Conservation (phyloP, 2,329 filamentous ascomycete genomes). For the Trichophyton mentagrophytes region DNA sequence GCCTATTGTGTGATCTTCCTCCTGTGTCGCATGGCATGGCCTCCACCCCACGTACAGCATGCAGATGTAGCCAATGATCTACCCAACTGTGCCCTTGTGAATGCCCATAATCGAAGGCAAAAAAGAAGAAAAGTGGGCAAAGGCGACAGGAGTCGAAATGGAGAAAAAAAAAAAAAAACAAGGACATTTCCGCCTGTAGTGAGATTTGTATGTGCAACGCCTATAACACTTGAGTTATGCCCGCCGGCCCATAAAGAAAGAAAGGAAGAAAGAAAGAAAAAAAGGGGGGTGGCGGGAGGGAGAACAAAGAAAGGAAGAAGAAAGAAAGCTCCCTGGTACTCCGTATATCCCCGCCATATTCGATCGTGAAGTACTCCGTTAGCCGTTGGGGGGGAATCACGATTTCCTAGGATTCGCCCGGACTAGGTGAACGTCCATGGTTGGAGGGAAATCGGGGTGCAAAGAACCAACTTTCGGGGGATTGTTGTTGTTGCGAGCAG, state of each 20-base stretch:
- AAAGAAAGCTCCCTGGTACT: not conserved
- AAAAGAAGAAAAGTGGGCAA: not conserved
- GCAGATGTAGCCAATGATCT: not conserved
- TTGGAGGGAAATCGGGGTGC: constrained; percentile 34
- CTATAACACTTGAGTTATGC: not conserved
- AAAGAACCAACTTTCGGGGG: constrained; percentile 24
- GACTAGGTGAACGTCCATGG: constrained; percentile 33
- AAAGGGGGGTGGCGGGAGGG: not conserved
- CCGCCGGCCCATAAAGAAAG: not conserved
- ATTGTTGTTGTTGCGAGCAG: not conserved
- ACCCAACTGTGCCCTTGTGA: not conserved
- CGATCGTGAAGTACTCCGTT: not conserved
- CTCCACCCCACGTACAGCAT: not conserved
- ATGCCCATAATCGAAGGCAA: not conserved
- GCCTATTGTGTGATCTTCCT: not conserved
- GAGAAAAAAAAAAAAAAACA: not conserved
- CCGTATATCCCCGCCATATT: not conserved
- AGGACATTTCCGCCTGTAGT: not conserved
- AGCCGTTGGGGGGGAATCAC: not conserved
- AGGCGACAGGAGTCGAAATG: not conserved
- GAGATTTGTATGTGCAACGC: not conserved
- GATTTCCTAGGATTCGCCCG: constrained; percentile 18
- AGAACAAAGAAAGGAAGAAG: not conserved
- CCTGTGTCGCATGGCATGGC: not conserved
- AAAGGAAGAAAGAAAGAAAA: not conserved